Conservation (phyloP, 2,329 filamentous ascomycete species). For the Diaporthe aspalathi region DNA sequence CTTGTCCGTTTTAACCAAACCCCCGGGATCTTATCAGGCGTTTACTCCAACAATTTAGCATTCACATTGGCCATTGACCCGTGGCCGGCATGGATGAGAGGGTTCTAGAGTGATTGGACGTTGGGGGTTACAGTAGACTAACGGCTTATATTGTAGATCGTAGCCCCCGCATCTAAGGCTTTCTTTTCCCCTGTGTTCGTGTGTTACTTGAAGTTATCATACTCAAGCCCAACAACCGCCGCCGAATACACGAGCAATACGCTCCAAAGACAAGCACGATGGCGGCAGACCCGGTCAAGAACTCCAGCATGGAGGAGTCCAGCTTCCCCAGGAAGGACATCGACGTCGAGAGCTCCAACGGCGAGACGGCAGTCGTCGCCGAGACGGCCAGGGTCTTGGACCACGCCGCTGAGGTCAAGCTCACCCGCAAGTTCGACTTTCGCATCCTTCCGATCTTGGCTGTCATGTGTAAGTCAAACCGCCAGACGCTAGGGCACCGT, state of each 20-base stretch:
- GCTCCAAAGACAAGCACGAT: background rate
- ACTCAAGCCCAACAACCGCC: slow-evolving; percentile 6
- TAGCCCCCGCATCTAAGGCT: slow-evolving; percentile 3
- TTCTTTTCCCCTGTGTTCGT: background rate
- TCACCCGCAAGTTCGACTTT: slow-evolving; percentile 59
- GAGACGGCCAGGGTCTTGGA: slow-evolving; percentile 51
- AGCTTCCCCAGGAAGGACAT: slow-evolving; percentile 25
- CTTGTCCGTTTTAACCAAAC: slow-evolving; percentile 2
- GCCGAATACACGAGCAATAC: background rate
- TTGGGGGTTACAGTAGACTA: background rate
- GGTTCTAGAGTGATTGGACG: slow-evolving; percentile 3
- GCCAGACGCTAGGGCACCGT: background rate
- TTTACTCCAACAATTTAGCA: slow-evolving; percentile 19
- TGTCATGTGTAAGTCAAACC: slow-evolving; percentile 52
- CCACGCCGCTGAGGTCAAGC: slow-evolving; percentile 53
- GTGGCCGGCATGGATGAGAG: background rate
- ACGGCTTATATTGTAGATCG: slow-evolving; percentile 20
- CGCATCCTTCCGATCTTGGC: slow-evolving; percentile 57
- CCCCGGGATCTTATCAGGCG: slow-evolving; percentile 22
- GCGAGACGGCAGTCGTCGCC: slow-evolving; percentile 40
- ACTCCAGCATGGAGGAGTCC: slow-evolving; percentile 30
- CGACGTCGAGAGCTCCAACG: slow-evolving; percentile 44
- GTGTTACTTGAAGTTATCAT: slow-evolving; percentile 16
- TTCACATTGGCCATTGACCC: slow-evolving; percentile 16
- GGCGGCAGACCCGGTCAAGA: slow-evolving; percentile 30